Evolutionary conservation across 345 rosid species (phyloP), one percentile per base, ranked within the genome.

Genomic region (Citrus australasica): DNA sequence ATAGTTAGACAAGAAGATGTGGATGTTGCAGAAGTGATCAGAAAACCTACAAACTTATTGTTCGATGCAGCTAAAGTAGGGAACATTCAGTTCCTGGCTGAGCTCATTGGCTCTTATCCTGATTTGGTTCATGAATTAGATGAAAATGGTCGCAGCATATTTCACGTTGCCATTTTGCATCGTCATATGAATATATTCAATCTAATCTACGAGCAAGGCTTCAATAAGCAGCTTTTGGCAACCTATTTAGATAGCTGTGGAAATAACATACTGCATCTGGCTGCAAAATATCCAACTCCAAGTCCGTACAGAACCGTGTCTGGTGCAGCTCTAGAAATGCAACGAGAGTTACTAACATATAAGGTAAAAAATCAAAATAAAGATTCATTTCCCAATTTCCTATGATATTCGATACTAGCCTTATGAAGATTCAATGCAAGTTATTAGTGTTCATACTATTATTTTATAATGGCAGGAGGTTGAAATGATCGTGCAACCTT

Each of bases 61-160:
- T 82, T 89, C 37, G 58, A 21, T 70, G 93, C 88, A 9, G 90
- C 85, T 53, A 80, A 71, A 37, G 28, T 63, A 2, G 90, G 90
- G 58, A 85, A 77, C 25, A 37, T 81, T 30, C 85, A 83, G 74
- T 75, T 87, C 74, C 64, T 87, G 48, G 62, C 38, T 13, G 42
- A 71, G 65, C 83, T 86, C 4, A 71, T 82, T 17, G 17, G 24
- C 4, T 21, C 64, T 22, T 74, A 79, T 76, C 88, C 86, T 46
- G 86, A 82, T 33, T 48, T 87, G 25, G 66, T 85, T 28, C 85
- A 83, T 79, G 78, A 58, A 71, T 81, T 82, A 7, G 84, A 85
- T 40, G 69, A 83, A 62, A 68, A 83, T 38, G 70, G 68, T 35
- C 71, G 76, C 35, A 81, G 79, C 78, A 77, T 85, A 53, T 85